Evolutionary conservation across 192 early-diverging fungal genomes (phyloP).

Genomic region (Gamsiella multidivaricata): DNA sequence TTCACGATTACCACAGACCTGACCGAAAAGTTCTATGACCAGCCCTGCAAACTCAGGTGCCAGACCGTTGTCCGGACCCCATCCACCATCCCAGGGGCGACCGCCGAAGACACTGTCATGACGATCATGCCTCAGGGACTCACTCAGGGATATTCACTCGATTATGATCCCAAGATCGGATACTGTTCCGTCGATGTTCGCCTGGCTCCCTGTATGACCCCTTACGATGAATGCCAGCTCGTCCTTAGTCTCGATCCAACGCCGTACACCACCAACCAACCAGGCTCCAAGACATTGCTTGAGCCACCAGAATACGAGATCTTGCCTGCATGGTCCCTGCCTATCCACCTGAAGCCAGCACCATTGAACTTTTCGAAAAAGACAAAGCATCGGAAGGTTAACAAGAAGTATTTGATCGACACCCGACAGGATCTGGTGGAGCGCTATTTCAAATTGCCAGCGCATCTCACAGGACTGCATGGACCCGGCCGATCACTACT

Average conservation of each 20-base stretch:
- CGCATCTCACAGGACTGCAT: conserved; percentile 28
- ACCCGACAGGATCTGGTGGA: conserved; percentile 50
- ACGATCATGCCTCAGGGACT: conserved; percentile 51
- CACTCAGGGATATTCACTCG: conserved; percentile 43
- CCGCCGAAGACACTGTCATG: conserved; percentile 43
- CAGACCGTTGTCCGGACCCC: conserved; percentile 45
- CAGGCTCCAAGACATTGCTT: conserved; percentile 20
- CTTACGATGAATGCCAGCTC: conserved; percentile 41
- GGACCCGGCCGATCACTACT: conserved; percentile 32
- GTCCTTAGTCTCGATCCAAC: conserved; percentile 42
- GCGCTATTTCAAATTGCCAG: conserved; percentile 41
- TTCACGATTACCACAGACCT: conserved; percentile 54
- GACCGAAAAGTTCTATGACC: conserved; percentile 52
- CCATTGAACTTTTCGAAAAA: conserved; percentile 46
- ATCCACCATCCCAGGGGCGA: conserved; percentile 29
- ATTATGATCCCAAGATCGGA: conserved; percentile 51
- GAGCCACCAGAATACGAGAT: conserved; percentile 51
- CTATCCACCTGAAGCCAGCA: conserved; percentile 39
- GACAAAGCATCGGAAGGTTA: conserved; percentile 50
- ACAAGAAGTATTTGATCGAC: conserved; percentile 47
- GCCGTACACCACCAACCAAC: conserved; percentile 13
- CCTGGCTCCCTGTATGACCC: conserved; percentile 49
- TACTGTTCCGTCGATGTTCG: conserved; percentile 50
- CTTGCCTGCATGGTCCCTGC: conserved; percentile 46
- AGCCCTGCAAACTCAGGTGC: conserved; percentile 41